Base-by-base conservation (phyloP, 2,329 filamentous ascomycete genomes). In the Tolypocladium nubicola region DNA sequence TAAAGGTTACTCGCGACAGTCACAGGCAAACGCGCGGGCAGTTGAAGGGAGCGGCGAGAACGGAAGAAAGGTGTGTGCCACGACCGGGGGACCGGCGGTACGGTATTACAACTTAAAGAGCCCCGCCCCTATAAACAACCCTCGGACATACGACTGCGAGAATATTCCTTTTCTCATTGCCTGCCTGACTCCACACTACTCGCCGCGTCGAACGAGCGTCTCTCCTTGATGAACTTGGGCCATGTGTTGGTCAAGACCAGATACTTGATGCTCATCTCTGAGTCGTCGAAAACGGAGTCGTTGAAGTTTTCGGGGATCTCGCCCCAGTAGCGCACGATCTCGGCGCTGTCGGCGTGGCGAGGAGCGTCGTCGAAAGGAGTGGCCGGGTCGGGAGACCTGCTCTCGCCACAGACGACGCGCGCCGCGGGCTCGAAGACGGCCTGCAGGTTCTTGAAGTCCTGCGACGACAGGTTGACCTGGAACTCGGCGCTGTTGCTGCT, bases 191-290 rank as follows among this genome's bases (percentile, higher is more conserved):
- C 61, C 11, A 56, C 43, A 14, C 50, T 60, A 49, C 58, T 57
- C 1, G 47, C 49, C 6, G 49, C 41, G 53, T 72, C 70, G 41
- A 69, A 62, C 1, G 70, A 72, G n/a, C 70, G 63, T 53, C 70
- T 63, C 54, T 78, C 75, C 58, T 69, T 73, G 59, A 82, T 76
- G 60, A 79, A 84, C 65, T 82, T 82, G 40, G 80, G 80, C 85
- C 85, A 88, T 0, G 85, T 88, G 66, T 88, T 88, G 16, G 84
- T 86, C 56, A 87, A 71, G 2, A 88, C 84, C 9, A 87, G 75
- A 59, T 87, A 85, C 68, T 86, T 87, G 71, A 88, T 81, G 64
- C 79, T 81, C 16, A 71, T 68, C 64, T 86, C 79, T 0, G 84
- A 80, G 21, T 74, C 76, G 62, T 87, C 82, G 62, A 88, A 88